Base-by-base conservation (phyloP, 129 eudicot species). In the Scalesia atractyloides region DNA sequence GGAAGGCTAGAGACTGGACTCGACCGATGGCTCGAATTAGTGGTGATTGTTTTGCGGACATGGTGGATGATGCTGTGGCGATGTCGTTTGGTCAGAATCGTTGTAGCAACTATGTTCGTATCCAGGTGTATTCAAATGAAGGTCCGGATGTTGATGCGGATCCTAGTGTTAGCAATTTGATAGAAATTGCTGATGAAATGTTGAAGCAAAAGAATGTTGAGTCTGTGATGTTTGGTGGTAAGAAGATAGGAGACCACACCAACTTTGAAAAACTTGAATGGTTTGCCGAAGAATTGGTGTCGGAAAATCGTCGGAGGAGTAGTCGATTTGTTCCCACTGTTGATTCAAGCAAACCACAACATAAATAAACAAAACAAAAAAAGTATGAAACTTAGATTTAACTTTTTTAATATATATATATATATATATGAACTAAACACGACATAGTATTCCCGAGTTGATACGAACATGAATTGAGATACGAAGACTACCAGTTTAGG, bases 61-160 rank as follows among this genome's bases (percentile, higher is more conserved):
- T 88, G 88, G 96, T 91, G 59, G 97, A 91, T 79, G 96, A 91
- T 43, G 84, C 97, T 11, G 88, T 91, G 5, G 88, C 96, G 49
- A 88, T 85, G 87, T 88, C 97, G 1, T 91, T 91, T 46, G 96
- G 97, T 3, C 88, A 81, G 56, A 76, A 74, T 56, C 86, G 91
- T 11, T 73, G 84, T 52, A 67, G 84, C 51, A 91, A 88, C 62
- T 91, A 91, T 46, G 88, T 91, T 68, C 86, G 97, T 2, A 80
- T 91, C 61, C 97, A 91, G 96, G 97, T 88, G 84, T 4, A 66
- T 26, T 26, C 33, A 90, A 95, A 92, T 92, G 58, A 88, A 84
- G 87, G 86, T 50, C 63, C 68, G 16, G 75, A 83, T 51, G 74
- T 87, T 5, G 97, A 90, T 70, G 68, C 75, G 0, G 89, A 85